A percentile compares a stretch with the other conserved stretches of the same genome.
Conservation (phyloP, 2,329 filamentous ascomycete genomes). For the Colletotrichum gigasporum region DNA sequence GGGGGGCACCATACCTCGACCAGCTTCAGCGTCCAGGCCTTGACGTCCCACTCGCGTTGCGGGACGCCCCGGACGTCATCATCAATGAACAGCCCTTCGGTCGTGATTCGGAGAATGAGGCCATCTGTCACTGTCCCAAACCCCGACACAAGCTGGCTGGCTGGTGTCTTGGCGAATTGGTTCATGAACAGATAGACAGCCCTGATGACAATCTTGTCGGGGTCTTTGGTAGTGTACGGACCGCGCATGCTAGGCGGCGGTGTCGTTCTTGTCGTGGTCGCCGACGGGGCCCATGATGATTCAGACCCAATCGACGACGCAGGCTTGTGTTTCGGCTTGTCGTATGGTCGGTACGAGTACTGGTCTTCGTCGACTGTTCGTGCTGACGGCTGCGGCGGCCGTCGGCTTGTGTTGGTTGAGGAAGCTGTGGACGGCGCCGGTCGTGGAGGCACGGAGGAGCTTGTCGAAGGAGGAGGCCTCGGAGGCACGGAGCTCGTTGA, state of each 20-base stretch:
- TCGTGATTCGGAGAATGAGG: conserved; percentile 89
- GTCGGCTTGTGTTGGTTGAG: conserved; percentile 40
- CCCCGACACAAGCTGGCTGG: conserved; percentile 90
- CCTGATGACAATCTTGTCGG: conserved; percentile 94
- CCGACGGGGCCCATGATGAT: conserved; percentile 85
- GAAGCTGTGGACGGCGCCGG: conserved; percentile 38
- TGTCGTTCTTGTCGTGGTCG: conserved; percentile 84
- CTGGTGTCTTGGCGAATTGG: conserved; percentile 85
- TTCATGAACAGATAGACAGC: conserved; percentile 95
- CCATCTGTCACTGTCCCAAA: conserved; percentile 89
- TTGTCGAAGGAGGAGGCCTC: conserved; percentile 32
- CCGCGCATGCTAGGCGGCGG: conserved; percentile 82
- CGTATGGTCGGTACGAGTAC: conserved; percentile 82
- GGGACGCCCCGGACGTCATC: conserved; percentile 90
- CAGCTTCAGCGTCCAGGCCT: conserved; percentile 95
- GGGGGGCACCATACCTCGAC: conserved; percentile 87
- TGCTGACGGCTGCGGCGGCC: conserved; percentile 59
- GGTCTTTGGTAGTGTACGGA: conserved; percentile 87
- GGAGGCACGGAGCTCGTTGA: conserved; percentile 30
- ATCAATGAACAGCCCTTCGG: conserved; percentile 95
- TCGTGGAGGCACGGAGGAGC: conserved; percentile 30
- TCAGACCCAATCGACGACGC: conserved; percentile 80
- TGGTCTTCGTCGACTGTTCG: conserved; percentile 72
- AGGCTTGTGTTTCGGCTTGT: conserved; percentile 72
- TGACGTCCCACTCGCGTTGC: conserved; percentile 98